Percentiles rank a stretch among this genome's conserved stretches.
Conservation (phyloP, 768 basidiomycete species). For the Leucosporidium yakuticum region DNA sequence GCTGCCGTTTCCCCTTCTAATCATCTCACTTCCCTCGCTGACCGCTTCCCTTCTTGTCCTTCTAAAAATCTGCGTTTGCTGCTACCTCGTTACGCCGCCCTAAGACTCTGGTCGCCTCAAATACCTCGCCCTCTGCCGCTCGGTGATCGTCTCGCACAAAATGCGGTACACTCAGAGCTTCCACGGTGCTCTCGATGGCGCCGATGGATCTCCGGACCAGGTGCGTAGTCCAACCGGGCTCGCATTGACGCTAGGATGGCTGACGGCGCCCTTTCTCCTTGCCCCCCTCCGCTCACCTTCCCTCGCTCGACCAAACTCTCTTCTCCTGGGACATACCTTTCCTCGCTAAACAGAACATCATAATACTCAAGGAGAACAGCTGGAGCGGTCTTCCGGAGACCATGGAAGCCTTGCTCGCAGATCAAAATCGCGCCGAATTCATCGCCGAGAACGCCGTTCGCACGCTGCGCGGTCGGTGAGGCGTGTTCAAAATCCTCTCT, state of each 20-base stretch:
- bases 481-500: too few relatives aligned
- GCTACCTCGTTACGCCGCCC: too few relatives aligned
- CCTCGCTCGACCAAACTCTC: neutral
- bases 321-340: too few relatives aligned
- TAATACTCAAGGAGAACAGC: neutral
- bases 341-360: neutral
- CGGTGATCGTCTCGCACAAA: neutral
- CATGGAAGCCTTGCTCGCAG: neutral
- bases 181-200: neutral
- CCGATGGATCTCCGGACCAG: neutral
- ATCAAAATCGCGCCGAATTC: neutral
- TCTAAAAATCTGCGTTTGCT: neutral
- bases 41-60: neutral
- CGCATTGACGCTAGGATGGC: too few relatives aligned
- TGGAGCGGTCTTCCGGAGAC: neutral
- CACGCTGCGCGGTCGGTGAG: neutral
- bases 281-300: neutral
- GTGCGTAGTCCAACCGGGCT: neutral
- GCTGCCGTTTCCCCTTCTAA: too few relatives aligned
- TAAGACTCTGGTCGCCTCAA: neutral
- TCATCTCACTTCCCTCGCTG: neutral
- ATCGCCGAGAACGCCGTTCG: conserved; percentile 2
- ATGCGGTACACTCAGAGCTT: neutral
- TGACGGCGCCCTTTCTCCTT: too few relatives aligned
- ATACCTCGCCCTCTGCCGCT: neutral